These are phyloP conservation scores for Talaromyces islandicus DNA, from an alignment of 2,329 filamentous ascomycete species.

Conservation along the genomic window DNA sequence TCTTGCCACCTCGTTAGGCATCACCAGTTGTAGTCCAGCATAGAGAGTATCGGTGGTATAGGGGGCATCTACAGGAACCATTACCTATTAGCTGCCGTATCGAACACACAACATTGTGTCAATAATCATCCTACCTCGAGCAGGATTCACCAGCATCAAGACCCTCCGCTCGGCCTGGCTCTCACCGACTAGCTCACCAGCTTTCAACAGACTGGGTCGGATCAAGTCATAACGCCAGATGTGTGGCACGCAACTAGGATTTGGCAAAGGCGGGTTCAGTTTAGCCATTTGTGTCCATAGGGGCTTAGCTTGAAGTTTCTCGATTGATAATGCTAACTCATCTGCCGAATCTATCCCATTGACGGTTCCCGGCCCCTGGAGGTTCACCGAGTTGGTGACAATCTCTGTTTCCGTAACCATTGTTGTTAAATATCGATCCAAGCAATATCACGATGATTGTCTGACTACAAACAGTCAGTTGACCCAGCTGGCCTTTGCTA, in stretches of 20 bases:
- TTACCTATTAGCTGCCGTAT: background rate
- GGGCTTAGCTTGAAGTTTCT: conserved; percentile 23
- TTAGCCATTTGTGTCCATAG: conserved; percentile 46
- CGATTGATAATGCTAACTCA: background rate
- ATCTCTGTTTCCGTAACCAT: background rate
- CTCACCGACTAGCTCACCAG: conserved; percentile 31
- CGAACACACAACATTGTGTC: background rate
- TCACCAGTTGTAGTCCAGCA: too few species aligned
- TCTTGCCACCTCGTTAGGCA: too few species aligned
- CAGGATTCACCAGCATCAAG: too few species aligned
- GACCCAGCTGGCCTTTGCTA: background rate
- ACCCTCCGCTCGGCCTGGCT: too few species aligned
- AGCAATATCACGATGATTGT: background rate
- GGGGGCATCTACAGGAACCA: background rate
- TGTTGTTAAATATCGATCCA: background rate
- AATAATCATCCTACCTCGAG: conserved; percentile 9
- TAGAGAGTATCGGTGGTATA: too few species aligned
- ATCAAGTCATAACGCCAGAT: conserved; percentile 33
- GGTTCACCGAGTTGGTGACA: background rate
- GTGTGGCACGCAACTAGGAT: conserved; percentile 36
- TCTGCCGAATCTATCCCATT: background rate
- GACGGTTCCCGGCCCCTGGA: background rate
- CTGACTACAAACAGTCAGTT: background rate
- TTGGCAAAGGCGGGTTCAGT: conserved; percentile 44
- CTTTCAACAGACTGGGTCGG: conserved; percentile 27